Percentiles rank a stretch among this genome's conserved stretches.
These are phyloP conservation scores for Tagetes patula DNA, from an alignment of 129 eudicot genomes.

Conservation along the genomic window DNA sequence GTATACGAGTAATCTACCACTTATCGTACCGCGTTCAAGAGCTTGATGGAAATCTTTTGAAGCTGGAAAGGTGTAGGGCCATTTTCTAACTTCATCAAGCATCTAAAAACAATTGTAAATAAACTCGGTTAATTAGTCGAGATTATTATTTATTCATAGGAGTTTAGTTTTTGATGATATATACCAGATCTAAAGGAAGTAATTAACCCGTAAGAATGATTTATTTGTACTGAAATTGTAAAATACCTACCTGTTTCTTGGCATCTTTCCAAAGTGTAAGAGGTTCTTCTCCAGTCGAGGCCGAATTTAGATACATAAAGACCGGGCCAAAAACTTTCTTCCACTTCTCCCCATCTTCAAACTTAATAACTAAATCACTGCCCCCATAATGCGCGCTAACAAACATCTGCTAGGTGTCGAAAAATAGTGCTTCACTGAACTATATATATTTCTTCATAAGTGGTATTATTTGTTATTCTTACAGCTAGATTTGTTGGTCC, in stretches of 20 bases:
- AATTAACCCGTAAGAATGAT: background rate
- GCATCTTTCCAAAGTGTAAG: slow-evolving; percentile 70
- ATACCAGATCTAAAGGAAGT: too few relatives aligned
- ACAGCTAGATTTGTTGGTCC: slow-evolving; percentile 77
- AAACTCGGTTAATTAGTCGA: background rate
- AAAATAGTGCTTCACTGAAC: background rate
- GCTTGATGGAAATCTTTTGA: slow-evolving; percentile 43
- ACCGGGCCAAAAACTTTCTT: slow-evolving; percentile 91
- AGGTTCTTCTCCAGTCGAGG: slow-evolving; percentile 40
- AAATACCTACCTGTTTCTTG: slow-evolving; percentile 55
- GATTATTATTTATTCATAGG: background rate
- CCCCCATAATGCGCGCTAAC: slow-evolving; percentile 83
- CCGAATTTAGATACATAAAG: slow-evolving; percentile 61
- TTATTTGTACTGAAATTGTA: too few relatives aligned
- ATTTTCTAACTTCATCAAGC: slow-evolving; percentile 43
- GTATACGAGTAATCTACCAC: slow-evolving; percentile 41
- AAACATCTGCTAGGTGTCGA: slow-evolving; percentile 29
- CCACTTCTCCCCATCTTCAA: slow-evolving; percentile 73
- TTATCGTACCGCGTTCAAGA: slow-evolving; percentile 40
- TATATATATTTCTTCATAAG: background rate
- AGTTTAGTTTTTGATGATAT: background rate
- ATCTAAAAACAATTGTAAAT: slow-evolving; percentile 23
- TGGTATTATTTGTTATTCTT: slow-evolving; percentile 20
- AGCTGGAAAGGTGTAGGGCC: slow-evolving; percentile 60
- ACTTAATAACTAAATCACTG: slow-evolving; percentile 58